A percentile compares a stretch with the other conserved stretches of the same genome.
Evolutionary conservation across 2,329 filamentous ascomycete species (phyloP).

Genomic region (Karstenula rhodostoma): DNA sequence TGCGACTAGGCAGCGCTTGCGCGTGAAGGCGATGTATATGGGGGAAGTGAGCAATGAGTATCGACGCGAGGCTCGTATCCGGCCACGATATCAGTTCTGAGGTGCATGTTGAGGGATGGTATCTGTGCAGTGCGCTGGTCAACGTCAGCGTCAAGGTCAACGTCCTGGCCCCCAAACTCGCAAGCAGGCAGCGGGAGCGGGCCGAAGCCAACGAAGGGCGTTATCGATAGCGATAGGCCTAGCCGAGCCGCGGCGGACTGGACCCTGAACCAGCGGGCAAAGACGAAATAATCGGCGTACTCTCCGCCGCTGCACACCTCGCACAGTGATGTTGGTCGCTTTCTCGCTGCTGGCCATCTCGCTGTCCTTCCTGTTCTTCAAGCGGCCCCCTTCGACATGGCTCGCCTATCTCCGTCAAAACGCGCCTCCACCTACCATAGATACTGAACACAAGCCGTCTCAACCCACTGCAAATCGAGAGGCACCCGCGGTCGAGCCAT

Average conservation of each 20-base stretch:
- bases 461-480: conserved; percentile 17
- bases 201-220: too few species aligned
- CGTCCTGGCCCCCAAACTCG: too few species aligned
- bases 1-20: too few species aligned
- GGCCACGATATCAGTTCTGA: too few species aligned
- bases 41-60: too few species aligned
- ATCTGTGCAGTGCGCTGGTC: too few species aligned
- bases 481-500: conserved; percentile 26
- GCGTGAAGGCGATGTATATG: too few species aligned
- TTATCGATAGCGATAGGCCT: too few species aligned
- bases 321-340: conserved; percentile 48
- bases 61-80: too few species aligned
- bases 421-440: conserved; percentile 18
- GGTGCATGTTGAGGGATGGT: too few species aligned
- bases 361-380: conserved; percentile 47
- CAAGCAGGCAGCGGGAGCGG: too few species aligned
- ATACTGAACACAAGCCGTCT: conserved; percentile 25
- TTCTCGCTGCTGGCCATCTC: conserved; percentile 49
- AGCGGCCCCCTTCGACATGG: conserved; percentile 49
- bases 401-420: conserved; percentile 26
- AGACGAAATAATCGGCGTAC: background rate
- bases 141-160: too few species aligned
- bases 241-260: conserved; percentile 1
- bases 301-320: conserved; percentile 14
- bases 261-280: background rate